A percentile compares a stretch with the other conserved stretches of the same genome.
Conservation (phyloP, 805 yeast species). For the Candida maris region DNA sequence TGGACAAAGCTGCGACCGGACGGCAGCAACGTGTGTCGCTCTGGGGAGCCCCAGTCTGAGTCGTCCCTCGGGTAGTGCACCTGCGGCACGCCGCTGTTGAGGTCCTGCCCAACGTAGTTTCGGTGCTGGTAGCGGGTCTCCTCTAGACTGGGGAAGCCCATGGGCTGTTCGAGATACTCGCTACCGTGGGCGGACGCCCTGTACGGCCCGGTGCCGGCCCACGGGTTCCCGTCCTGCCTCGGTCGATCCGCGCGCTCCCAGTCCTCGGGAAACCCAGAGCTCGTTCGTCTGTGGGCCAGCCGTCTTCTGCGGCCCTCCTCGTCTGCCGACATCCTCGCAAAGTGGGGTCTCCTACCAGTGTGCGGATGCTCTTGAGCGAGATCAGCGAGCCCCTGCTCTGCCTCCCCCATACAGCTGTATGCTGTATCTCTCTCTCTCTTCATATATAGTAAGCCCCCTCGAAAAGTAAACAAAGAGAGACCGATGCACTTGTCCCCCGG, state of each 20-base stretch:
- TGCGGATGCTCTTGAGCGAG: too few species aligned
- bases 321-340: too few species aligned
- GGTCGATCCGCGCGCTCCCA: too few species aligned
- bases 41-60: constrained; percentile 5
- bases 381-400: too few species aligned
- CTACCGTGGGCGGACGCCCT: neutral
- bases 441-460: too few species aligned
- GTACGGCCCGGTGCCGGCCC: neutral
- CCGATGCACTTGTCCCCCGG: too few species aligned
- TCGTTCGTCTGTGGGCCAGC: neutral
- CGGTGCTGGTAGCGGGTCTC: neutral
- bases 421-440: too few species aligned
- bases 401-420: too few species aligned
- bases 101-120: neutral
- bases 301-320: too few species aligned
- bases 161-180: constrained; percentile 9
- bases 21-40: constrained; percentile 6
- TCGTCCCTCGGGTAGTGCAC: constrained; percentile 7
- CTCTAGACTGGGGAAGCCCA: constrained; percentile 11
- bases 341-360: too few species aligned
- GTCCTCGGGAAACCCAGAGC: too few species aligned
- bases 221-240: neutral
- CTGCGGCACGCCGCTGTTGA: constrained; percentile 10
- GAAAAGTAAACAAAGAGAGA: too few species aligned
- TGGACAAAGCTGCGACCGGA: constrained; percentile 15